Conservation (phyloP, 208 protist genomes). For the Trypanosoma melophagium region DNA sequence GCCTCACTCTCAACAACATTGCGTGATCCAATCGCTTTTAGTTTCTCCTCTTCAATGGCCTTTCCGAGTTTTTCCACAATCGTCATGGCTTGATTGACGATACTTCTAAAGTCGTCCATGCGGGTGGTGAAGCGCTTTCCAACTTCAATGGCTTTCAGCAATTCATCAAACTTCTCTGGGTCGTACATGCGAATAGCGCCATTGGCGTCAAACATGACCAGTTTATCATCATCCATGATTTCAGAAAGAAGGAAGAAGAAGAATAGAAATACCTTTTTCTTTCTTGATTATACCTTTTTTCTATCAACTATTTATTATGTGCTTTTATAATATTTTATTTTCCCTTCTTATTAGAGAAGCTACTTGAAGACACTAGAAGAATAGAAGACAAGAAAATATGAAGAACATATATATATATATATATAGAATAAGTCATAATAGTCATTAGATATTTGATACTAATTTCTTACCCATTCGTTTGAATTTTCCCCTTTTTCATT, state of each 20-base stretch:
- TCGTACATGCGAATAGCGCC: slow-evolving; percentile 90
- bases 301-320: not conserved
- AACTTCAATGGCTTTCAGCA: slow-evolving; percentile 71
- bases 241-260: too few relatives aligned
- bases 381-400: slow-evolving; percentile 9
- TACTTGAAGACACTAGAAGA: not conserved
- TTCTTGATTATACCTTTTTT: too few relatives aligned
- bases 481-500: slow-evolving; percentile 2
- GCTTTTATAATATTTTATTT: not conserved
- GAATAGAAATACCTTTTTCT: too few relatives aligned
- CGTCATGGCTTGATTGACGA: slow-evolving; percentile 80
- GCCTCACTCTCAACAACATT: slow-evolving; percentile 89
- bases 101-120: slow-evolving; percentile 84
- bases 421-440: slow-evolving; percentile 13
- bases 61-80: slow-evolving; percentile 76
- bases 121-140: slow-evolving; percentile 69
- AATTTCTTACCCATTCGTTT: not conserved
- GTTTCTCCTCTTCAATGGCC: slow-evolving; percentile 85
- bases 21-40: slow-evolving; percentile 82
- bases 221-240: slow-evolving; percentile 79
- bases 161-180: slow-evolving; percentile 87
- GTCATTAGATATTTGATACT: slow-evolving; percentile 5
- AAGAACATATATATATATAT: not conserved
- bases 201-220: slow-evolving; percentile 90
- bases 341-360: too few relatives aligned